These are phyloP conservation scores for Sphaerulina vaccinii DNA, from an alignment of 2,329 filamentous ascomycete species.

Conservation along the genomic window DNA sequence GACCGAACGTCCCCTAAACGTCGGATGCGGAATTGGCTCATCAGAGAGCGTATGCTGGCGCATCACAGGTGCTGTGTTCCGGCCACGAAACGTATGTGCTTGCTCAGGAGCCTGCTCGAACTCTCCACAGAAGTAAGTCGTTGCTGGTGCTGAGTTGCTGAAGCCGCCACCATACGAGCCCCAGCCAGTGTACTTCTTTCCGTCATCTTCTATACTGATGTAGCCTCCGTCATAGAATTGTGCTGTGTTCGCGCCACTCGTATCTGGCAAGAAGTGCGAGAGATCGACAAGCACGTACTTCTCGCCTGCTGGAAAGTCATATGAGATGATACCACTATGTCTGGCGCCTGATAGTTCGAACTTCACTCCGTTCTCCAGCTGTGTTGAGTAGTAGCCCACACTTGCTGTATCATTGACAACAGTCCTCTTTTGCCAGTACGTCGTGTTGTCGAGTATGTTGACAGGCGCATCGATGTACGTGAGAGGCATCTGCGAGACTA, in stretches of 20 bases:
- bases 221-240: conserved; percentile 62
- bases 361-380: conserved; percentile 55
- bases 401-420: conserved; percentile 45
- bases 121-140: conserved; percentile 61
- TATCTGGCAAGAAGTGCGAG: conserved; percentile 60
- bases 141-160: conserved; percentile 59
- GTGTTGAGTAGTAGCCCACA: conserved; percentile 62
- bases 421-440: conserved; percentile 39
- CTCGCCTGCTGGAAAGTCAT: conserved; percentile 54
- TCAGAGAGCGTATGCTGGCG: conserved; percentile 28
- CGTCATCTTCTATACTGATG: conserved; percentile 51
- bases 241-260: conserved; percentile 44
- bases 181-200: conserved; percentile 54
- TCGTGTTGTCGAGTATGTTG: conserved; percentile 42
- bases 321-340: conserved; percentile 61
- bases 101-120: conserved; percentile 50
- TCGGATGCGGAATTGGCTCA: conserved; percentile 36
- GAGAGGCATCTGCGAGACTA: conserved; percentile 53
- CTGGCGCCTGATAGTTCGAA: conserved; percentile 58
- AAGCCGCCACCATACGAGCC: conserved; percentile 64
- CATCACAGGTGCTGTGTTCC: conserved; percentile 29
- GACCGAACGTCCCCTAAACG: conserved; percentile 38
- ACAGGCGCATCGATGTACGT: conserved; percentile 45
- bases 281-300: conserved; percentile 60
- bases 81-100: conserved; percentile 37